These are phyloP conservation scores for Murraya koenigii DNA, from an alignment of 345 rosid genomes.

Conservation along the genomic window DNA sequence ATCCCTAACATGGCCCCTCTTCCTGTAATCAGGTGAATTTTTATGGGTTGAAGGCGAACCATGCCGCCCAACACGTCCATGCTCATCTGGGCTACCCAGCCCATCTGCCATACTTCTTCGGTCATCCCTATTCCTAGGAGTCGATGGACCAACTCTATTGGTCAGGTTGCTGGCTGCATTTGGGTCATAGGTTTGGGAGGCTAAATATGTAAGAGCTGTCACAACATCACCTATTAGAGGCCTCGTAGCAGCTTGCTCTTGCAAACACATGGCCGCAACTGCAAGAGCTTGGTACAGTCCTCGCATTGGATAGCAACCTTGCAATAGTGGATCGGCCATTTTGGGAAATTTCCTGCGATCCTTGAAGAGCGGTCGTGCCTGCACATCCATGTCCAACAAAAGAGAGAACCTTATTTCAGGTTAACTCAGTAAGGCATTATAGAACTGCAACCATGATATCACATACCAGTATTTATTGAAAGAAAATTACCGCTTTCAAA, in stretches of 20 bases:
- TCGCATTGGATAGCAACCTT: conserved; percentile 91
- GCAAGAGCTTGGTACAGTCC: conserved; percentile 98
- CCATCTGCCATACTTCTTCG: conserved; percentile 63
- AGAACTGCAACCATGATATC: background rate
- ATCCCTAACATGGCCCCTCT: conserved; percentile 59
- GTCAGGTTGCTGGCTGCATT: conserved; percentile 51
- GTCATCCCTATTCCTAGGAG: conserved; percentile 66
- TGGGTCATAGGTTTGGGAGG: conserved; percentile 87
- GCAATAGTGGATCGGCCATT: conserved; percentile 92
- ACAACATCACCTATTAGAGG: conserved; percentile 95
- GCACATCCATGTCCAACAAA: conserved; percentile 18
- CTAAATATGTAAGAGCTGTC: conserved; percentile 92
- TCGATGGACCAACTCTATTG: conserved; percentile 66
- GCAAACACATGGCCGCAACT: conserved; percentile 97
- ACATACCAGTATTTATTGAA: background rate
- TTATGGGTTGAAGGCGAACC: conserved; percentile 74
- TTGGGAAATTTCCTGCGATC: conserved; percentile 95
- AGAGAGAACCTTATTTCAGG: conserved; percentile 14
- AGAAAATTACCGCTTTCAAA: background rate
- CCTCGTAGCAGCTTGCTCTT: conserved; percentile 95
- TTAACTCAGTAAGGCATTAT: background rate
- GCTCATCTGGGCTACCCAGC: conserved; percentile 68
- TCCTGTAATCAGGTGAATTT: conserved; percentile 88
- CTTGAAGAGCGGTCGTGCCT: conserved; percentile 96
- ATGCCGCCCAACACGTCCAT: conserved; percentile 34